Conservation (phyloP, 805 yeast genomes). For the Candida suzukii region DNA sequence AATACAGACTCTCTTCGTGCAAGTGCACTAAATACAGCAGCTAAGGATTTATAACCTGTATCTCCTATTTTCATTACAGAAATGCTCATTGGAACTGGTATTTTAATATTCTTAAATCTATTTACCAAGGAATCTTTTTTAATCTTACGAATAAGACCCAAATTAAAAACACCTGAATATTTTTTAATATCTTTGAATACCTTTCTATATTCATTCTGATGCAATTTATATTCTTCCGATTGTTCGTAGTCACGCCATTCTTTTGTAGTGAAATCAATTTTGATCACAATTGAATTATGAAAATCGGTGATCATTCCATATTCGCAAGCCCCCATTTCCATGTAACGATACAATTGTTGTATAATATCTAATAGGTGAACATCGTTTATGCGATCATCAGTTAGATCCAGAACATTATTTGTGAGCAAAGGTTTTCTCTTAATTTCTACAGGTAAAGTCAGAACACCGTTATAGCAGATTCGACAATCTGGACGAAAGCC, state of each 20-base stretch:
- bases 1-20: not conserved
- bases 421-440: not conserved
- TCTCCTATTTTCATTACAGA: not conserved
- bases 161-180: not conserved
- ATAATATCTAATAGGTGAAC: not conserved
- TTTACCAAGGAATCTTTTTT: not conserved
- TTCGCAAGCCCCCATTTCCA: not conserved
- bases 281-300: not conserved
- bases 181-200: not conserved
- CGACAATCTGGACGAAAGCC: too few relatives aligned
- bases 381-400: too few relatives aligned
- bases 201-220: not conserved
- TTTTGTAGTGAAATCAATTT: not conserved
- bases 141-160: not conserved
- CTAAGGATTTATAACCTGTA: not conserved
- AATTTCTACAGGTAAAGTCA: too few relatives aligned
- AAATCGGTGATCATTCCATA: not conserved
- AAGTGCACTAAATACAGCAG: not conserved
- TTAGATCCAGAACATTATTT: not conserved
- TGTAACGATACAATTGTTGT: not conserved
- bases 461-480: too few relatives aligned
- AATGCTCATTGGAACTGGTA: not conserved
- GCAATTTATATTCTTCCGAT: not conserved
- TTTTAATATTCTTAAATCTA: not conserved
- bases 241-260: not conserved